A percentile compares a stretch with the other conserved stretches of the same genome.
Conservation (phyloP, 2,329 filamentous ascomycete species). For the Podosphaera xanthii region DNA sequence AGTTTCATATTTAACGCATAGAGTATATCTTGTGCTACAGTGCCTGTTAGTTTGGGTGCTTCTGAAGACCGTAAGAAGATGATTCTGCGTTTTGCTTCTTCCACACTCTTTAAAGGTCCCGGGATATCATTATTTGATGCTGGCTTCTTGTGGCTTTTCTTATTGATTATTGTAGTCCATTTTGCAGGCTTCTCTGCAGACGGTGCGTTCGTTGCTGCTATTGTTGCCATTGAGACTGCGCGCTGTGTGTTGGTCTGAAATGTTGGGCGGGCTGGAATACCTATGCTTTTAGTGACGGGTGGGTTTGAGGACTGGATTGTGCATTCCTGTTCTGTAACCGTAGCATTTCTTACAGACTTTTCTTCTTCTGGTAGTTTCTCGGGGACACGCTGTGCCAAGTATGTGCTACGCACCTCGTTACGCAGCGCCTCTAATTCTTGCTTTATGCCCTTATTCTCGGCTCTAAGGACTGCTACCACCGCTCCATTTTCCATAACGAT, state of each 20-base stretch:
- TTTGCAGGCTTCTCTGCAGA: not conserved
- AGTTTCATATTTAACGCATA: not conserved
- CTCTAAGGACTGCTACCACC: not conserved
- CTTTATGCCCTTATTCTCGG: not conserved
- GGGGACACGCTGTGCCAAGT: not conserved
- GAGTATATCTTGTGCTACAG: not conserved
- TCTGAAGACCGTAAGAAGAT: not conserved
- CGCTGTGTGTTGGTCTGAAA: not conserved
- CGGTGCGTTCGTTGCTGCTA: not conserved
- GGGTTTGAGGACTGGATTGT: not conserved
- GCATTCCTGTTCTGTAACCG: not conserved
- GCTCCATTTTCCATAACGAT: not conserved
- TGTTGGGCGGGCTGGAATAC: not conserved
- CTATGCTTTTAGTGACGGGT: not conserved
- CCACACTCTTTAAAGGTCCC: not conserved
- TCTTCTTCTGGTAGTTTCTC: not conserved
- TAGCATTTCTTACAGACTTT: not conserved
- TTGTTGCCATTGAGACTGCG: not conserved
- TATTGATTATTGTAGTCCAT: not conserved
- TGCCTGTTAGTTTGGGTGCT: not conserved
- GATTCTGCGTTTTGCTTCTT: not conserved
- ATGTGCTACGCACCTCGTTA: not conserved
- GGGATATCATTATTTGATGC: not conserved
- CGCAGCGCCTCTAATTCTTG: not conserved
- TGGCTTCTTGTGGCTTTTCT: not conserved